phyloP scores from a whole-genome alignment of 805 yeast genomes.

The Saccharomycopsis synnaedendra region DNA sequence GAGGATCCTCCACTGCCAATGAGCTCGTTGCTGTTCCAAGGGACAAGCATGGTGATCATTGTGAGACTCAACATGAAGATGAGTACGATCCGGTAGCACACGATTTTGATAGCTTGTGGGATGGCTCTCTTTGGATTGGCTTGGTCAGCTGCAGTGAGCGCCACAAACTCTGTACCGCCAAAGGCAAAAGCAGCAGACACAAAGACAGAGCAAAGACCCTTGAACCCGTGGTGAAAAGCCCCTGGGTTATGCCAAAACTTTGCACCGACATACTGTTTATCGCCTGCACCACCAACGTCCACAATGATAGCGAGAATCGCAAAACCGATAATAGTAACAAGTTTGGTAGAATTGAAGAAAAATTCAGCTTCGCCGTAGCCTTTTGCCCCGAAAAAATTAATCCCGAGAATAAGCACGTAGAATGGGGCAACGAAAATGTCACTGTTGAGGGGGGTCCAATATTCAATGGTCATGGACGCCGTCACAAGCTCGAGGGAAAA shows the following conservation, averaged over 20 bases:
- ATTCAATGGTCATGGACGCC: slow-evolving; percentile 40
- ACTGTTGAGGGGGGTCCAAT: slow-evolving; percentile 37
- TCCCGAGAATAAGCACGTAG: slow-evolving; percentile 32
- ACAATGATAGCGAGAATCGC: slow-evolving; percentile 40
- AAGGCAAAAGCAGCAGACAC: slow-evolving; percentile 54
- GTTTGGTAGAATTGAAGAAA: slow-evolving; percentile 35
- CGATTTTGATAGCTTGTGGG: slow-evolving; percentile 55
- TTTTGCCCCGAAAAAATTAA: slow-evolving; percentile 43
- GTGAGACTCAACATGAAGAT: slow-evolving; percentile 44
- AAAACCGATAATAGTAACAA: slow-evolving; percentile 39
- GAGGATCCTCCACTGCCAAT: slow-evolving; percentile 30
- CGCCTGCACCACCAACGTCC: slow-evolving; percentile 39
- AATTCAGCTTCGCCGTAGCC: slow-evolving; percentile 26
- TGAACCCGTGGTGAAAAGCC: slow-evolving; percentile 48
- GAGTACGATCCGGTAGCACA: slow-evolving; percentile 50
- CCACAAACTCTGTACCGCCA: slow-evolving; percentile 57
- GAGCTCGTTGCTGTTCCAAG: slow-evolving; percentile 39
- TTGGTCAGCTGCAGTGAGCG: slow-evolving; percentile 59
- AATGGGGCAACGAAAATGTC: slow-evolving; percentile 42
- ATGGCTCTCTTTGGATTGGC: slow-evolving; percentile 32
- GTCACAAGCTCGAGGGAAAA: slow-evolving; percentile 46
- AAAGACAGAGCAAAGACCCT: slow-evolving; percentile 42
- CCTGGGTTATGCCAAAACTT: slow-evolving; percentile 49
- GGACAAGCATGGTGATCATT: slow-evolving; percentile 50
- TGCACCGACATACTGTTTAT: slow-evolving; percentile 30